Percentiles rank a stretch among this genome's conserved stretches.
phyloP scores from a whole-genome alignment of 169 alveolate species.

The Cryptosporidium ubiquitum region DNA sequence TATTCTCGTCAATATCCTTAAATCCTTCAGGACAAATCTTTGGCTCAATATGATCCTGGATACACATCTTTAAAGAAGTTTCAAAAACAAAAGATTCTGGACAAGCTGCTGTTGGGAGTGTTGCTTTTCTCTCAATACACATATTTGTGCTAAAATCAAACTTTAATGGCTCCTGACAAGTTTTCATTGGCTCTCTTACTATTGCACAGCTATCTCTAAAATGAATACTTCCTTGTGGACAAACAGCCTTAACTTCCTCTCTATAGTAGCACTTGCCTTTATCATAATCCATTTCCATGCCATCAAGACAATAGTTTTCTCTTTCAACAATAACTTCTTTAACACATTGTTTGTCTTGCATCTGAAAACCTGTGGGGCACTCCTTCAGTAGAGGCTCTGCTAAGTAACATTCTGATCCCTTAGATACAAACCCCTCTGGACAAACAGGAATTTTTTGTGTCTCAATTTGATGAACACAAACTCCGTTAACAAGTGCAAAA shows the following conservation, averaged over 20 bases:
- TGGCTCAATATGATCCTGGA: not conserved
- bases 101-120: constrained; percentile 18
- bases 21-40: constrained; percentile 54
- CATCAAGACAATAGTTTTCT: constrained; percentile 14
- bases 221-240: constrained; percentile 62
- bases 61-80: not conserved
- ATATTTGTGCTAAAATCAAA: constrained; percentile 1
- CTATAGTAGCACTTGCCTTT: constrained; percentile 35
- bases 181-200: constrained; percentile 28
- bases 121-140: constrained; percentile 39
- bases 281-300: not conserved
- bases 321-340: constrained; percentile 33
- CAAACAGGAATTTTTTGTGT: constrained; percentile 68
- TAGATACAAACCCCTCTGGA: constrained; percentile 67
- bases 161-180: constrained; percentile 25
- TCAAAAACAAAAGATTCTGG: constrained; percentile 45
- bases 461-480: constrained; percentile 59
- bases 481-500: constrained; percentile 52
- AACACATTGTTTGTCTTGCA: constrained; percentile 73
- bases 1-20: not conserved
- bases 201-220: constrained; percentile 45
- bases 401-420: constrained; percentile 44
- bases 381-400: constrained; percentile 62
- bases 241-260: constrained; percentile 22
- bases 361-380: constrained; percentile 61